These are phyloP conservation scores for Botrytis fabae DNA, from an alignment of 2,329 filamentous ascomycete species.

Conservation along the genomic window DNA sequence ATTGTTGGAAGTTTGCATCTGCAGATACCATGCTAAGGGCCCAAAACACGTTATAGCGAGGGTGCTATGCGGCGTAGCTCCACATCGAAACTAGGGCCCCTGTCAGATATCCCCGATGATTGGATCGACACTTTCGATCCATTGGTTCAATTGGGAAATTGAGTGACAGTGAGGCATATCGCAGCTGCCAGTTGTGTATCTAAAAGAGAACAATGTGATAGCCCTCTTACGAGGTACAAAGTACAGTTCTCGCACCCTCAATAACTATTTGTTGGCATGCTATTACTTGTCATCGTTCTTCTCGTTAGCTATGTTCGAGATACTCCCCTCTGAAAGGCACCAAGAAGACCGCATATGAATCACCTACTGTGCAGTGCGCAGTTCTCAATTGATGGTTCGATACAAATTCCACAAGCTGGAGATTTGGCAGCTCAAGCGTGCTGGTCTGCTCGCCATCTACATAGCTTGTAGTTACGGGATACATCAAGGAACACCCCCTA, in stretches of 20 bases:
- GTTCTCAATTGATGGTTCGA: neutral
- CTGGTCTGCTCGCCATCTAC: neutral
- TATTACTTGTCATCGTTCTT: neutral
- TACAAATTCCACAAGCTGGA: neutral
- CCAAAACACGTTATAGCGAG: neutral
- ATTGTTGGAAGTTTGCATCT: neutral
- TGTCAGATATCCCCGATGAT: neutral
- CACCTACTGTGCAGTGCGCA: neutral
- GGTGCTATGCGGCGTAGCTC: neutral
- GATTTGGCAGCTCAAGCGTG: neutral
- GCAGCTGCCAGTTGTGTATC: neutral
- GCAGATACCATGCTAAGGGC: neutral
- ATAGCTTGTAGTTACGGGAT: neutral
- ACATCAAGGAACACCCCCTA: neutral
- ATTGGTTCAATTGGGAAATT: neutral
- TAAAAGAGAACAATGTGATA: neutral
- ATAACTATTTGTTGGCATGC: neutral
- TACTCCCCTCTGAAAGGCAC: neutral
- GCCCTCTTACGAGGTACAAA: neutral
- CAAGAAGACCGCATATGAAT: neutral
- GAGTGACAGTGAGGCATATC: neutral
- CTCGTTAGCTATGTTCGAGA: neutral
- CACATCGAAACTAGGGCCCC: neutral
- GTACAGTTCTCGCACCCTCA: neutral
- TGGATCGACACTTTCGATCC: neutral